Evolutionary conservation across 2,329 filamentous ascomycete species (phyloP), one percentile per base, ranked within the genome.

Genomic region (Colletotrichum ledebouriae): DNA sequence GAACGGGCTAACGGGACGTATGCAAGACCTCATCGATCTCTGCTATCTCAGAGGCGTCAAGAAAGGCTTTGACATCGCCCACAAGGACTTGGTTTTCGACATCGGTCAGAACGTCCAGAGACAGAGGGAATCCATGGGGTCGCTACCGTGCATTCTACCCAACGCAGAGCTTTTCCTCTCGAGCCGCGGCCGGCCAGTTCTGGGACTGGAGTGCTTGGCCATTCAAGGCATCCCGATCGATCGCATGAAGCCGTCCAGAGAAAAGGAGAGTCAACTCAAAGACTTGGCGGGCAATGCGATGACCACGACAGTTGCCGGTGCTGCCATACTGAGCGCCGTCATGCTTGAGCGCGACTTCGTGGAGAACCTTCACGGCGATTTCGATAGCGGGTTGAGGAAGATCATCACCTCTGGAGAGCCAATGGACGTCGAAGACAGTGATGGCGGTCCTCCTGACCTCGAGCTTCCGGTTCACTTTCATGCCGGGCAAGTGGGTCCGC

Each of bases 211-310:
- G 75, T 80, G 86, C 2, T 79, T 94, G 2, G 77, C 81, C 6
- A 77, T 94, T 5, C 92, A 94, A 78, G 92, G 92, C 1, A 81
- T 94, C 56, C 90, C 91, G 0, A 76, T 90, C 1, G 79, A 89
- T 61, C 84, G 85, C 56, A 80, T 94, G 11, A 80, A 88, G 0
- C 82, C 94, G n/a, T 89, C 86, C 0, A 84, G 85, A 9, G 89
- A 94, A 72, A 86, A 84, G 0, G 83, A 89, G 53, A 77, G 79
- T 1, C 81, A 94, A 17, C 80, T 93, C 2, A 87, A 90, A 70
- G 88, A 94, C 71, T 80, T 95, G 2, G 91, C 91, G 2, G 92
- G 92, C 0, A 95, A 96, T 75, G 92, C 92, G 0, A 95, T 95
- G 92, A 89, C 87, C 1, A 88, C 88, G 0, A 91, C 92, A 0